Evolutionary conservation across 1,284 basidiomycete genomes (phyloP).

Genomic region (Phlebopus sp.): DNA sequence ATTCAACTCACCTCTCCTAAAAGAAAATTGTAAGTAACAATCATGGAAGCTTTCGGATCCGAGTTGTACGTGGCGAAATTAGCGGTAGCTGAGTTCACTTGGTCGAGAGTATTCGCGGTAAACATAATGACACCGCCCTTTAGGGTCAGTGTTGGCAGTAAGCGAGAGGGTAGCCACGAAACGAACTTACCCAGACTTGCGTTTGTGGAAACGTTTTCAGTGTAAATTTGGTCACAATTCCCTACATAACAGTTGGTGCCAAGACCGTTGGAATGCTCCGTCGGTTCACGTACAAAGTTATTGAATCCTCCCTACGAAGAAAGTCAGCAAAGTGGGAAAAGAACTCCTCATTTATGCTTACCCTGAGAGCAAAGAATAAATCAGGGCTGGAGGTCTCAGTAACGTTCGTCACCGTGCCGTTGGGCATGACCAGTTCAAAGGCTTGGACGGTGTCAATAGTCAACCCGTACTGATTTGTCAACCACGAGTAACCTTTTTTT

Average conservation of each 20-base stretch:
- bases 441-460: slow-evolving; percentile 47
- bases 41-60: slow-evolving; percentile 58
- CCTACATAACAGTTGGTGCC: slow-evolving; percentile 34
- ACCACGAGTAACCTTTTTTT: slow-evolving; percentile 29
- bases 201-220: slow-evolving; percentile 51
- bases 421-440: slow-evolving; percentile 48
- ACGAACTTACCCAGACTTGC: slow-evolving; percentile 51
- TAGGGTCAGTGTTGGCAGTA: not conserved
- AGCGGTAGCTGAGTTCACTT: slow-evolving; percentile 38
- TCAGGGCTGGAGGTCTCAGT: slow-evolving; percentile 37
- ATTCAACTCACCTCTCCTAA: slow-evolving; percentile 35
- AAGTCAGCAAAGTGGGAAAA: not conserved
- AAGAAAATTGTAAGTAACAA: slow-evolving; percentile 48
- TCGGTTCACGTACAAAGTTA: slow-evolving; percentile 48
- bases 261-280: not conserved
- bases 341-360: slow-evolving; percentile 9
- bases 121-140: slow-evolving; percentile 55
- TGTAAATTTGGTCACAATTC: slow-evolving; percentile 59
- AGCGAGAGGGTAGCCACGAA: not conserved
- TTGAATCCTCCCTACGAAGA: slow-evolving; percentile 50
- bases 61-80: slow-evolving; percentile 47
- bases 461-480: slow-evolving; percentile 37
- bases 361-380: slow-evolving; percentile 49
- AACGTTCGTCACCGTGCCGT: slow-evolving; percentile 40
- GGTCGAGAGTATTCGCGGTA: slow-evolving; percentile 22